Conservation (phyloP, 2,329 filamentous ascomycete genomes). For the Talaromyces sp. region DNA sequence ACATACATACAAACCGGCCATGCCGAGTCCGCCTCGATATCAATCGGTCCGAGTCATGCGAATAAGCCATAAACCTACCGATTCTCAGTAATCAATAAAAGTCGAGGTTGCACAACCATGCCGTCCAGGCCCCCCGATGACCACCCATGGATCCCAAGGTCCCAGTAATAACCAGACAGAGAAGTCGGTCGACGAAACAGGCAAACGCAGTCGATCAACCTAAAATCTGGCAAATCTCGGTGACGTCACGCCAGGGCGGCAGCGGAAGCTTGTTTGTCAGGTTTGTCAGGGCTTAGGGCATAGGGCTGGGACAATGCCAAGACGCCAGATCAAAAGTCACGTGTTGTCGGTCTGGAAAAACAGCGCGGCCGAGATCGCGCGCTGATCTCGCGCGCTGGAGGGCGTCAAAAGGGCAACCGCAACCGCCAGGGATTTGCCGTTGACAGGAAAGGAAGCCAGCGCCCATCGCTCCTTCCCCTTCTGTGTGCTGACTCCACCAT, state of each 20-base stretch:
- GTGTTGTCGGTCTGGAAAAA: slow-evolving; percentile 2
- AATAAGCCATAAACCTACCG: neutral
- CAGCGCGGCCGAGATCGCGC: neutral
- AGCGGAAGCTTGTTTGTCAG: neutral
- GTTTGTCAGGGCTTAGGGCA: slow-evolving; percentile 8
- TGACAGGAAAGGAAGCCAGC: neutral
- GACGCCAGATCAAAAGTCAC: neutral
- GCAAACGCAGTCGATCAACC: neutral
- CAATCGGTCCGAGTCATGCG: neutral
- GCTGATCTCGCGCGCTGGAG: neutral
- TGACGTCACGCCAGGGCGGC: neutral
- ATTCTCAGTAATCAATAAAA: neutral
- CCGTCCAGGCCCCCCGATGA: neutral
- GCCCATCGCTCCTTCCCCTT: slow-evolving; percentile 5
- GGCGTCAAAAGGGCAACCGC: slow-evolving; percentile 9
- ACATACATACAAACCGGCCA: neutral
- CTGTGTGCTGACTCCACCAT: slow-evolving; percentile 21
- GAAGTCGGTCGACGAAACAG: neutral
- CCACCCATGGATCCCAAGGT: neutral
- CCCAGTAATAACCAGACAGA: neutral
- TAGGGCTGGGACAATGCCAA: slow-evolving; percentile 1
- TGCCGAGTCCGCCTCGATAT: neutral
- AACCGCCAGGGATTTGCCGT: slow-evolving; percentile 2
- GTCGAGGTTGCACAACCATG: neutral
- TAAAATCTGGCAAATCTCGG: neutral